Evolutionary conservation across 352 stramenopile species (phyloP).

Genomic region (Pythium volutum): DNA sequence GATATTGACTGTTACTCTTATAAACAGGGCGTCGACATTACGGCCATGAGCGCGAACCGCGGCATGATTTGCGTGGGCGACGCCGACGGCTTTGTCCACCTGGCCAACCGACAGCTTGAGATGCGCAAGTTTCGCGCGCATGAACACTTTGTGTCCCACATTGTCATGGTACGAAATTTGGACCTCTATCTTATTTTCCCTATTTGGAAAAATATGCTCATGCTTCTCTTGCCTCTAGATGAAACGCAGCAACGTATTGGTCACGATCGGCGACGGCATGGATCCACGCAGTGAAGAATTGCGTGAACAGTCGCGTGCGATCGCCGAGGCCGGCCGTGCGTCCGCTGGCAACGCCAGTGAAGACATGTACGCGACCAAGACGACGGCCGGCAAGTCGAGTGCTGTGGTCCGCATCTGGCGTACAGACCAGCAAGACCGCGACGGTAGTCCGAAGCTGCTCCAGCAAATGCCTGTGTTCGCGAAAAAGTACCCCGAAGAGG

Average conservation of each 20-base stretch:
- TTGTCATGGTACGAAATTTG: conserved; percentile 72
- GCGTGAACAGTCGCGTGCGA: conserved; percentile 70
- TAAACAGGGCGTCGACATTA: conserved; percentile 86
- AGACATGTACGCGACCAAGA: conserved; percentile 65
- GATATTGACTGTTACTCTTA: background rate
- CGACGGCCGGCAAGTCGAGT: conserved; percentile 55
- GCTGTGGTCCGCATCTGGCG: conserved; percentile 84
- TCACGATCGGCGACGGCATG: conserved; percentile 84
- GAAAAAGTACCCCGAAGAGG: conserved; percentile 87
- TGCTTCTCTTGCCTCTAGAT: conserved; percentile 58
- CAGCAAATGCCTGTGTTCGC: conserved; percentile 84
- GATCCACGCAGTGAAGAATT: conserved; percentile 77
- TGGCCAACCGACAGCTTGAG: conserved; percentile 81
- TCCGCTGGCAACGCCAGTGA: conserved; percentile 23
- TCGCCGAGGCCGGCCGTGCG: conserved; percentile 66
- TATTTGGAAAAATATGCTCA: no score
- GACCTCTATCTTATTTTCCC: no score
- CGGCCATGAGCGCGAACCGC: conserved; percentile 83
- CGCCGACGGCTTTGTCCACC: conserved; percentile 77
- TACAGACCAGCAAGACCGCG: conserved; percentile 85
- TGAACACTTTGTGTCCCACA: conserved; percentile 84
- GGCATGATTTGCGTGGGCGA: conserved; percentile 84
- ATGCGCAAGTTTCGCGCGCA: conserved; percentile 82
- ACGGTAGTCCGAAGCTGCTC: conserved; percentile 82
- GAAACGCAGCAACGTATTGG: conserved; percentile 85